Conservation (phyloP, 495 filamentous ascomycete species). For the Penicillium manginii region DNA sequence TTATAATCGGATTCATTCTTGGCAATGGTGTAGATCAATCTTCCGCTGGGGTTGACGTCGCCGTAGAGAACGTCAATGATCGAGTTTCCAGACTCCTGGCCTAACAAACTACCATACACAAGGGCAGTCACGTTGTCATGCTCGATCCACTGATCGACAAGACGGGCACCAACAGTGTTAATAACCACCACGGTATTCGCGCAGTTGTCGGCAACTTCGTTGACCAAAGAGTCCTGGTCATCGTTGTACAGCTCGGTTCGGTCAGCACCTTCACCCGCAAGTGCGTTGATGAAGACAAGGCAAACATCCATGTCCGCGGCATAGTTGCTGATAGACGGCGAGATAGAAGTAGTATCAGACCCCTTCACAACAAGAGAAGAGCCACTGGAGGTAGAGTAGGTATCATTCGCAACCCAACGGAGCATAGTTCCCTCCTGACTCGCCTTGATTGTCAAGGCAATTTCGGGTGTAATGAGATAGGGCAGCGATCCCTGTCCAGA, state of each 20-base stretch:
- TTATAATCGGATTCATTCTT: constrained; percentile 67
- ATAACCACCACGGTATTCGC: constrained; percentile 69
- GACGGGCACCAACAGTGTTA: constrained; percentile 38
- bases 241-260: constrained; percentile 53
- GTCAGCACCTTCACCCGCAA: constrained; percentile 62
- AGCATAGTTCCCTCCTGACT: constrained; percentile 53
- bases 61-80: constrained; percentile 77
- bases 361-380: constrained; percentile 17
- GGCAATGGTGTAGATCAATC: constrained; percentile 77
- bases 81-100: constrained; percentile 80
- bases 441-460: constrained; percentile 60
- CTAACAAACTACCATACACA: constrained; percentile 75
- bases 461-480: constrained; percentile 58
- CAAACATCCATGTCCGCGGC: constrained; percentile 65
- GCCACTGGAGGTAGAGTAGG: constrained; percentile 38
- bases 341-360: constrained; percentile 18
- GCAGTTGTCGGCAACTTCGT: constrained; percentile 58
- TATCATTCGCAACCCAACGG: constrained; percentile 44
- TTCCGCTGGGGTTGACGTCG: constrained; percentile 46
- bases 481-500: constrained; percentile 43
- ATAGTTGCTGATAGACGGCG: constrained; percentile 18
- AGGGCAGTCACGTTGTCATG: constrained; percentile 71
- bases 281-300: constrained; percentile 60
- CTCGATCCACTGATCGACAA: constrained; percentile 48
- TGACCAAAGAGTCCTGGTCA: constrained; percentile 57